Conservation (phyloP, 2,329 filamentous ascomycete species). For the Paraphoma sp. region DNA sequence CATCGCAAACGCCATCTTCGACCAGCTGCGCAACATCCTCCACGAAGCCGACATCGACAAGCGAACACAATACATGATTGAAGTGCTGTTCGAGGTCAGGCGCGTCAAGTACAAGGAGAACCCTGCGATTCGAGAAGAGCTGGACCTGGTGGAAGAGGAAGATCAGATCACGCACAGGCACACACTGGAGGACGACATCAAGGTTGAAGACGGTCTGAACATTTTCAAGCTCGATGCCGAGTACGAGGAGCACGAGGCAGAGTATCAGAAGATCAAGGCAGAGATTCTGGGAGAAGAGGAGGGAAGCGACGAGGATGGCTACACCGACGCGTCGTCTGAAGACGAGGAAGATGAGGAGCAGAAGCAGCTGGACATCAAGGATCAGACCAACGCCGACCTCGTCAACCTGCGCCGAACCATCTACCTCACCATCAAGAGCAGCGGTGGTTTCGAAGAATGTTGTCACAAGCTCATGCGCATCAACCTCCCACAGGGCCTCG, state of each 20-base stretch:
- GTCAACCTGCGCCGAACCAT: conserved; percentile 93
- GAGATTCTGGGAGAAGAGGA: conserved; percentile 85
- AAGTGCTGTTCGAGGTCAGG: conserved; percentile 94
- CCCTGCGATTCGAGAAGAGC: conserved; percentile 85
- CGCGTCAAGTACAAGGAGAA: conserved; percentile 98
- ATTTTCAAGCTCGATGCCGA: conserved; percentile 94
- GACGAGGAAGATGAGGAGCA: conserved; percentile 79
- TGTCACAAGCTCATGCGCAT: conserved; percentile 94
- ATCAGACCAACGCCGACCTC: conserved; percentile 94
- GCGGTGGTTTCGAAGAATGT: conserved; percentile 93
- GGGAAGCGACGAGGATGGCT: conserved; percentile 74
- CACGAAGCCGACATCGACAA: conserved; percentile 98
- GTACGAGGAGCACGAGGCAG: conserved; percentile 88
- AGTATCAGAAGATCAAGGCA: conserved; percentile 87
- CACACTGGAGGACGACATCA: conserved; percentile 77
- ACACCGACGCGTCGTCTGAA: conserved; percentile 69
- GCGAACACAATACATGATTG: conserved; percentile 98
- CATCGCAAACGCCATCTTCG: conserved; percentile 89
- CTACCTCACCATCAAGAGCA: conserved; percentile 97
- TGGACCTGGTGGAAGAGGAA: conserved; percentile 96
- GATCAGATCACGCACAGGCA: conserved; percentile 94
- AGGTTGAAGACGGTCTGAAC: conserved; percentile 85
- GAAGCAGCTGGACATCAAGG: conserved; percentile 92
- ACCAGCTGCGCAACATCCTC: conserved; percentile 92
- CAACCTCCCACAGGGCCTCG: conserved; percentile 83